Evolutionary conservation across 2,329 filamentous ascomycete genomes (phyloP).

Genomic region (Fusarium globosum): DNA sequence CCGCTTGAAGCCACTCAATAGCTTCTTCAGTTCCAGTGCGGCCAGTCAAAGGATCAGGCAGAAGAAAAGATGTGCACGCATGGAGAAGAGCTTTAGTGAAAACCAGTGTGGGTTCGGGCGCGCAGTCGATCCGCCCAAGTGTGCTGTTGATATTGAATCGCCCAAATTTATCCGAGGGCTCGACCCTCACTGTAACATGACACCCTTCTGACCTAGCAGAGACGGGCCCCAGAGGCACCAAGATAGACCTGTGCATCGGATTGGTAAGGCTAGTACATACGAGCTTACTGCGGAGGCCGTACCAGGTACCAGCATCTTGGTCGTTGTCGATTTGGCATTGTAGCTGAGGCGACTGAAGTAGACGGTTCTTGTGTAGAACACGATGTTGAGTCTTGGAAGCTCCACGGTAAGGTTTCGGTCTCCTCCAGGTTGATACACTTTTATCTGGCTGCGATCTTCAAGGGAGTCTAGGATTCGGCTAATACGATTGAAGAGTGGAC

Average conservation of each 20-base stretch:
- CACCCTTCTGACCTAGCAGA: conserved; percentile 21
- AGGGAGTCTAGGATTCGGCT: conserved; percentile 36
- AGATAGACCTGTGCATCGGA: conserved; percentile 58
- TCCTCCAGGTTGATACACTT: conserved; percentile 35
- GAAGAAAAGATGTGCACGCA: conserved; percentile 66
- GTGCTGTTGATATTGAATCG: conserved; percentile 65
- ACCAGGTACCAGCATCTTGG: conserved; percentile 70
- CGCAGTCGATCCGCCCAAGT: conserved; percentile 66
- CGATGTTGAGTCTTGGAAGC: conserved; percentile 62
- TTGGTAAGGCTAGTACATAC: conserved; percentile 63
- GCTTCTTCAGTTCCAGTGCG: conserved; percentile 71
- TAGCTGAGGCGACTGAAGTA: conserved; percentile 63
- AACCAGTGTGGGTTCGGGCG: conserved; percentile 64
- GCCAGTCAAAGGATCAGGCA: conserved; percentile 68
- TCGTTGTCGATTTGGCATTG: conserved; percentile 62
- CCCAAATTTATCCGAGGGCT: conserved; percentile 53
- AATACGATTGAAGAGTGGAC: conserved; percentile 37
- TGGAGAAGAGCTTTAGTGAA: conserved; percentile 69
- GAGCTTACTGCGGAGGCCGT: conserved; percentile 70
- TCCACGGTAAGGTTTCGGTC: conserved; percentile 56
- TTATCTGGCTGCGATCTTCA: conserved; percentile 29
- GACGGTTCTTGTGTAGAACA: conserved; percentile 54
- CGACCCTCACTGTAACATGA: conserved; percentile 45
- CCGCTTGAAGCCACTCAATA: conserved; percentile 60
- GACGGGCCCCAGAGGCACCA: conserved; percentile 61